Base-by-base conservation (phyloP, 306 rosid species). In the Trifolium dubium region DNA sequence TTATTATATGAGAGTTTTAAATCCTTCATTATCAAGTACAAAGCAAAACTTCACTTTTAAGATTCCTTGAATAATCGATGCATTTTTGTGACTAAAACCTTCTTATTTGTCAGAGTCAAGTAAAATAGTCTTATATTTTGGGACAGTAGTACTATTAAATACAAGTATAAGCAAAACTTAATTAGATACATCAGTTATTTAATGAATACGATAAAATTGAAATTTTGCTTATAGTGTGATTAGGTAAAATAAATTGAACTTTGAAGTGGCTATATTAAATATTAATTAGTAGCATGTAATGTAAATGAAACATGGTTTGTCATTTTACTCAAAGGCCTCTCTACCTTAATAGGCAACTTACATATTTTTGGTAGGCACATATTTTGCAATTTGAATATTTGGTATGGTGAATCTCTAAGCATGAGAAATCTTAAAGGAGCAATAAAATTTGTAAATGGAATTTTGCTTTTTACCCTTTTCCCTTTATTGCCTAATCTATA, bases 351-450 rank as follows among this genome's bases (percentile, higher is more conserved):
- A 70, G 62, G 19, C 41, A 69, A 65, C 79, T 46, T 75, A 65
- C 56, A 71, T 50, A 65, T 81, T 18, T n/a, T 58, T 5, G 43
- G 73, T 59, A 54, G 70, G 56, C 63, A 68, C 69, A 34, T 17
- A 18, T 35, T 49, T 49, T 60, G 9, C 43, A 59, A 77, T 87
- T 72, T 77, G 74, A 53, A 71, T 41, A 66, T 60, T 49, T 3
- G 23, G 35, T 29, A 29, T 46, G 81, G 46, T 39, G 49, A 47
- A 49, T 40, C 2, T 18, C 3, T 49, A n/a, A 32, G 34, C 56
- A 62, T 61, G 6, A 62, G 46, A 75, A 76, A 70, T 69, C 51
- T 67, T 43, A 82, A 73, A 67, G 75, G 73, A 37, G 63, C n/a
- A 69, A 61, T 59, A 75, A 41, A 50, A 61, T 28, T 49, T 51